These are phyloP conservation scores for Carpinus fangiana DNA, from an alignment of 306 rosid species.

Conservation along the genomic window DNA sequence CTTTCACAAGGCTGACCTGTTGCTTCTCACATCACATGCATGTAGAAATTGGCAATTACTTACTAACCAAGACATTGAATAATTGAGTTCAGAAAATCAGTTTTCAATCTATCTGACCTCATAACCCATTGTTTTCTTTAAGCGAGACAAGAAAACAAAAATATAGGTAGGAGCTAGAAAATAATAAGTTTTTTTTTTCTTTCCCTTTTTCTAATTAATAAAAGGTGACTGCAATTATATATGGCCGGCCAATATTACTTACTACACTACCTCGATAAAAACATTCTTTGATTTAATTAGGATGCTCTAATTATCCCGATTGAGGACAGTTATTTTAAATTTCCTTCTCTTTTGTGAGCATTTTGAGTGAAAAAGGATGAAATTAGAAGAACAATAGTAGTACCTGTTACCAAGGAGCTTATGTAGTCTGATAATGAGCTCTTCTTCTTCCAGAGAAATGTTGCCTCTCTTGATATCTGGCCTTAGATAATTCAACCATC, in stretches of 20 bases:
- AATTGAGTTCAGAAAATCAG: neutral
- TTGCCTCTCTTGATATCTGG: constrained; percentile 36
- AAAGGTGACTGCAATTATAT: neutral
- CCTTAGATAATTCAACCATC: constrained; percentile 38
- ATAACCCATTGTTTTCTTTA: neutral
- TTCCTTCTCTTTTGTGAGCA: neutral
- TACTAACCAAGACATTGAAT: neutral
- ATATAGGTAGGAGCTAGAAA: no score
- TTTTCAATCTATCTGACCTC: neutral
- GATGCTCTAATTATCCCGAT: neutral
- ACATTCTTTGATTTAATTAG: no score
- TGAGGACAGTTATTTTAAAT: no score
- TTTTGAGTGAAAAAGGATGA: neutral
- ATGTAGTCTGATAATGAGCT: constrained; percentile 35
- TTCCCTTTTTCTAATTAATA: no score
- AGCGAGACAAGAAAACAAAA: no score
- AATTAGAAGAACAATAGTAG: neutral
- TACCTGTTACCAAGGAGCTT: constrained; percentile 39
- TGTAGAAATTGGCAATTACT: neutral
- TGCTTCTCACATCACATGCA: neutral
- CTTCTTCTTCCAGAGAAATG: constrained; percentile 37
- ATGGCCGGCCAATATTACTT: neutral
- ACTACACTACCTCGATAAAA: no score
- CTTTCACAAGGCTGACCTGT: neutral
- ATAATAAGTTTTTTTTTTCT: no score